phyloP scores from a whole-genome alignment of 257 asterid genomes.

The Voacanga thouarsii region DNA sequence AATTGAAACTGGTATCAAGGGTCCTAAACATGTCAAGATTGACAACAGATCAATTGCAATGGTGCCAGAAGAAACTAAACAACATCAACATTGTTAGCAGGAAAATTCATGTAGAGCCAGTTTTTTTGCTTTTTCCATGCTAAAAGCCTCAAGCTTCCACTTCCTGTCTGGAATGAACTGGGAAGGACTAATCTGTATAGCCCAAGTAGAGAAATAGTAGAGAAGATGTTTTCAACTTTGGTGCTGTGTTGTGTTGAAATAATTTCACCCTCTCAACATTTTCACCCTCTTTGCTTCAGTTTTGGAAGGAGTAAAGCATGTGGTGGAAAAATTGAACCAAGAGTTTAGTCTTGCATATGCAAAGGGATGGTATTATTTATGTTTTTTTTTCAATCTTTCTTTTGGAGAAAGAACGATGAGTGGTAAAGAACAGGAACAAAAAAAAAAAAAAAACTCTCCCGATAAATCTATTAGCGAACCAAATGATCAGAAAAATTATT shows the following conservation, averaged over 20 bases:
- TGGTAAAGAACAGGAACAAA: no score
- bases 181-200: background rate
- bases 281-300: conserved; percentile 23
- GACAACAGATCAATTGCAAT: conserved; percentile 47
- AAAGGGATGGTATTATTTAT: no score
- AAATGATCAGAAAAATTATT: no score
- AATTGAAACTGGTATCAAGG: conserved; percentile 54
- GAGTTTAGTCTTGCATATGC: background rate
- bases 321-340: conserved; percentile 9
- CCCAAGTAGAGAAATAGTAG: background rate
- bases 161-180: background rate
- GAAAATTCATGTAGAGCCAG: conserved; percentile 55
- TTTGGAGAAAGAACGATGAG: no score
- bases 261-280: background rate
- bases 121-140: conserved; percentile 78
- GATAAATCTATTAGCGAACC: no score
- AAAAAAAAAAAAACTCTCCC: no score
- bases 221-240: background rate
- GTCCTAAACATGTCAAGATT: conserved; percentile 57
- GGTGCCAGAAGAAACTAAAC: conserved; percentile 69
- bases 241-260: background rate
- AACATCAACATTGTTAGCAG: conserved; percentile 50
- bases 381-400: no score
- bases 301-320: conserved; percentile 23
- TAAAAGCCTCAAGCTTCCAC: conserved; percentile 15